Evolutionary conservation across 192 early-diverging fungal species (phyloP).

Genomic region (Podila epicladia): DNA sequence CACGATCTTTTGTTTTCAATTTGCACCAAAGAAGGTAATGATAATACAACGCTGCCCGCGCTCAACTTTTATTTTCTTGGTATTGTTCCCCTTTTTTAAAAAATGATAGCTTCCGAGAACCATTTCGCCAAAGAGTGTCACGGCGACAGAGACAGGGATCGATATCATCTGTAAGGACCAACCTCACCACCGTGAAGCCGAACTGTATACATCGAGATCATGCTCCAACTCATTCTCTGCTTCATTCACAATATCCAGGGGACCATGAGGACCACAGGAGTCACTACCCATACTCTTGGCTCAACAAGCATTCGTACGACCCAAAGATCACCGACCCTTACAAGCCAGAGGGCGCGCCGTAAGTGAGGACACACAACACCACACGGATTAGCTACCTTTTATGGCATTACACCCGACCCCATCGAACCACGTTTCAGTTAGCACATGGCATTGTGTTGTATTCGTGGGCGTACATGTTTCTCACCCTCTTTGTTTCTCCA

Average conservation of each 20-base stretch:
- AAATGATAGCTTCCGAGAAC: slow-evolving; percentile 60
- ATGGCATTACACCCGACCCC: slow-evolving; percentile 13
- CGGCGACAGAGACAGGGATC: slow-evolving; percentile 51
- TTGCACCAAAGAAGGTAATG: background rate
- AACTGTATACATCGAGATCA: background rate
- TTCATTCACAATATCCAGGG: slow-evolving; percentile 37
- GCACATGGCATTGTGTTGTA: slow-evolving; percentile 21
- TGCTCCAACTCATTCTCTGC: background rate
- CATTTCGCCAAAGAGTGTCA: slow-evolving; percentile 57
- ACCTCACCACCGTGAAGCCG: too few relatives aligned
- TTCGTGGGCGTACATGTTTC: background rate
- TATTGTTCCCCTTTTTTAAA: too few relatives aligned
- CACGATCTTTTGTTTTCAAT: too few relatives aligned
- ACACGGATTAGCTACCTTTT: slow-evolving; percentile 1
- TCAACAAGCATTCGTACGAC: slow-evolving; percentile 71
- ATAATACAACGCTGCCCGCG: background rate
- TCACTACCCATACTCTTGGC: slow-evolving; percentile 68
- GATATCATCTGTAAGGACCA: slow-evolving; percentile 54
- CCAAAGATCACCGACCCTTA: slow-evolving; percentile 55
- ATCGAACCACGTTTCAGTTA: background rate
- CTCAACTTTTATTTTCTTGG: background rate
- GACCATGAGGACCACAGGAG: slow-evolving; percentile 68
- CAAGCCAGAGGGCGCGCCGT: slow-evolving; percentile 40
- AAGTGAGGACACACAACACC: slow-evolving; percentile 3
- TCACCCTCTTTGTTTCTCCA: background rate